These are phyloP conservation scores for Botrytis hyacinthi DNA, from an alignment of 2,329 filamentous ascomycete genomes.

Conservation along the genomic window DNA sequence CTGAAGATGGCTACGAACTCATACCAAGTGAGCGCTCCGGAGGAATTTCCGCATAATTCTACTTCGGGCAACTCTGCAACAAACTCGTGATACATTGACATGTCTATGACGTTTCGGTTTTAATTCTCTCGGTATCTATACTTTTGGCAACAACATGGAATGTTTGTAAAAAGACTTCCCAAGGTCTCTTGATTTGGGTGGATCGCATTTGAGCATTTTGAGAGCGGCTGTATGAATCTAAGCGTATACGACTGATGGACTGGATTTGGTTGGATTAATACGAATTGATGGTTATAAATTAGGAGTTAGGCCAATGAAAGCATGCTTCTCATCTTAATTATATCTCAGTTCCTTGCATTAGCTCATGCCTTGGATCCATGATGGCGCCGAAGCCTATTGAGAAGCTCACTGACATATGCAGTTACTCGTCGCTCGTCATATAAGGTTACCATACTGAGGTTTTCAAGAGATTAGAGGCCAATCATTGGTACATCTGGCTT, in stretches of 20 bases:
- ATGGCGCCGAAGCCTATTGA: neutral
- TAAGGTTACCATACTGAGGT: neutral
- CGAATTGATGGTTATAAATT: neutral
- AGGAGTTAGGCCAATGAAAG: slow-evolving; percentile 17
- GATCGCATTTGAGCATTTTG: slow-evolving; percentile 8
- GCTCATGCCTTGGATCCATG: neutral
- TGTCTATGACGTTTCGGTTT: neutral
- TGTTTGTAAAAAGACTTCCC: neutral
- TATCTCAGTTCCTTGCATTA: neutral
- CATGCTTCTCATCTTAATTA: neutral
- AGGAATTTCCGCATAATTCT: neutral
- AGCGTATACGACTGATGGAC: slow-evolving; percentile 19
- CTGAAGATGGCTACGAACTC: slow-evolving; percentile 84
- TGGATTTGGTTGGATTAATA: neutral
- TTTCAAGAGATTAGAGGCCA: neutral
- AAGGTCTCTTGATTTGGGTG: neutral
- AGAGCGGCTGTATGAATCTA: slow-evolving; percentile 17
- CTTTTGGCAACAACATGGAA: neutral
- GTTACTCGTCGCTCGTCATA: neutral
- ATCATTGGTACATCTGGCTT: neutral
- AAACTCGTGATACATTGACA: neutral
- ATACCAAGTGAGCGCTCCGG: slow-evolving; percentile 48
- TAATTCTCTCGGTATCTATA: neutral
- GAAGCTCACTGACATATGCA: neutral
- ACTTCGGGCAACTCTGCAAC: neutral